Conservation (phyloP, 2,329 filamentous ascomycete genomes). For the Fusarium sp. region DNA sequence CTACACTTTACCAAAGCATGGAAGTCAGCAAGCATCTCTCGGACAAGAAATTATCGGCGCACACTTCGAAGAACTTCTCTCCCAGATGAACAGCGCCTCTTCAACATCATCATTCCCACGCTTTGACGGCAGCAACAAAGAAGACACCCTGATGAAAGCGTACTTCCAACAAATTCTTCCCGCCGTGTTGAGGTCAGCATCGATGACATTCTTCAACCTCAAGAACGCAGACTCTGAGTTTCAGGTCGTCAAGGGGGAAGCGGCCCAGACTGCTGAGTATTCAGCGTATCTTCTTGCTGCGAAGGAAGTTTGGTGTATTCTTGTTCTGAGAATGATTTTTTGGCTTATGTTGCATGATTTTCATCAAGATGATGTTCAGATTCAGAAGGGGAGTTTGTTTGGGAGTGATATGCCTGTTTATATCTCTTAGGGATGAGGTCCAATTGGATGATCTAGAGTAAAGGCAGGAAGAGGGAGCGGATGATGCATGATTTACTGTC, state of each 20-base stretch:
- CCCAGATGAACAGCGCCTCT: background rate
- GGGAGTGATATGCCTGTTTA: slow-evolving; percentile 7
- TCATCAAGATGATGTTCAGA: background rate
- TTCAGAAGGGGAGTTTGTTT: background rate
- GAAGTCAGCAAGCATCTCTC: rapidly evolving
- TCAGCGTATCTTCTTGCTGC: background rate
- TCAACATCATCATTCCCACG: background rate
- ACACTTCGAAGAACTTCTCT: slow-evolving; percentile 12
- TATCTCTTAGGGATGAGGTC: background rate
- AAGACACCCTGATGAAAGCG: background rate
- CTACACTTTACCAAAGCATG: rapidly evolving
- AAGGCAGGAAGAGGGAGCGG: rapidly evolving
- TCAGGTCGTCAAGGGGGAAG: background rate
- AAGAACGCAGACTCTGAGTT: slow-evolving; percentile 10
- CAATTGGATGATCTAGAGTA: background rate
- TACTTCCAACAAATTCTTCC: slow-evolving; percentile 8
- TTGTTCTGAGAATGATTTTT: slow-evolving; percentile 11
- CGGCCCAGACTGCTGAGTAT: background rate
- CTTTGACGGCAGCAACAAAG: background rate
- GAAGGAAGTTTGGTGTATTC: background rate
- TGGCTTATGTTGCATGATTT: slow-evolving; percentile 16
- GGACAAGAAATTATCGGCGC: background rate
- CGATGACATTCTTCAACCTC: background rate
- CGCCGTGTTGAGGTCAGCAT: background rate
- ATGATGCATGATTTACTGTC: background rate